Conservation (phyloP, 2,329 filamentous ascomycete species). For the Zasmidium angulare region DNA sequence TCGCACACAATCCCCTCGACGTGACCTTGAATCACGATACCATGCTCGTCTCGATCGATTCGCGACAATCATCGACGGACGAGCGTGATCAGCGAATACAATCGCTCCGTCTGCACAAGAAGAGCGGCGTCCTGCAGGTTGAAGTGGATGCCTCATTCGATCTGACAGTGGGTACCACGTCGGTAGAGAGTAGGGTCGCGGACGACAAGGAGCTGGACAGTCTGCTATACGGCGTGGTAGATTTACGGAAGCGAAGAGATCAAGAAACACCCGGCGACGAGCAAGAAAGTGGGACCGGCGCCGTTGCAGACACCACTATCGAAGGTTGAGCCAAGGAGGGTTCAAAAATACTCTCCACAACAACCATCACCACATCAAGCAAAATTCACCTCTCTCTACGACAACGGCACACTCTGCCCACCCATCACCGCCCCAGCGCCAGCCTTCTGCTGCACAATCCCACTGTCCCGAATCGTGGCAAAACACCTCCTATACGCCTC, state of each 20-base stretch:
- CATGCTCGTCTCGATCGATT: constrained; percentile 14
- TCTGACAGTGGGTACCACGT: constrained; percentile 17
- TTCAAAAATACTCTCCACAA: neutral
- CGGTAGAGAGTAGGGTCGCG: constrained; percentile 26
- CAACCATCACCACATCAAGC: neutral
- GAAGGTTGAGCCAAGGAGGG: neutral
- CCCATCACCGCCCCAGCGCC: constrained; percentile 1
- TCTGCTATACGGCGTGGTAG: constrained; percentile 49
- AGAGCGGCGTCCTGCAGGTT: neutral
- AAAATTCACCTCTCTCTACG: neutral
- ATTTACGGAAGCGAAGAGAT: constrained; percentile 49
- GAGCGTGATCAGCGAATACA: neutral
- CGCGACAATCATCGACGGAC: constrained; percentile 2
- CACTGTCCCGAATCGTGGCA: constrained; percentile 53
- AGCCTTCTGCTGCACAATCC: constrained; percentile 12
- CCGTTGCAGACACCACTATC: neutral
- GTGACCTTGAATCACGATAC: constrained; percentile 6
- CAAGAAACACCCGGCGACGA: constrained; percentile 6
- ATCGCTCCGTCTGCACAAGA: neutral
- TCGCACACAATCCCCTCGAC: constrained; percentile 10
- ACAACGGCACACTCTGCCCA: neutral
- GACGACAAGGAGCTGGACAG: constrained; percentile 44
- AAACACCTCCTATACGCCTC: constrained; percentile 63
- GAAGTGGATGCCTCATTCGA: neutral
- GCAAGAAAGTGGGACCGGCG: constrained; percentile 3